Base-by-base conservation (phyloP, 495 filamentous ascomycete species). In the Aspergillus leporis region DNA sequence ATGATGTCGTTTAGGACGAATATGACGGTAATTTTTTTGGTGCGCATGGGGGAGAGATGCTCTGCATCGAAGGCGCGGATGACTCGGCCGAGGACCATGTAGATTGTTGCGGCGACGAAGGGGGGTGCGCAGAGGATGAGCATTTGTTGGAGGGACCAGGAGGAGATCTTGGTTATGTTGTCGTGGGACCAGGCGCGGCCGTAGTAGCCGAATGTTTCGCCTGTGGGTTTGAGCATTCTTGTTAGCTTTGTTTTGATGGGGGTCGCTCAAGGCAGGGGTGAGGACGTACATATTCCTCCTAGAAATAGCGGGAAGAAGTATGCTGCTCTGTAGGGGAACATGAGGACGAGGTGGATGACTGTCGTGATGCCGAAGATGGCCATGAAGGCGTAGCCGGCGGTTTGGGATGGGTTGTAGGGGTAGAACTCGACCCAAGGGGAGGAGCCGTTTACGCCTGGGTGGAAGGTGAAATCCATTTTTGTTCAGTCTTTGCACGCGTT, bases 231-330 rank as follows among this genome's bases (percentile, higher is more conserved):
- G 30, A 41, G 45, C n/a, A n/a, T 14, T 28, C 23, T 45, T 12
- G 31, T 14, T 45, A 32, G 21, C 6, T 52, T 32, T 12, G 30
- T 30, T 25, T 43, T 51, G 10, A 51, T n/a, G n/a, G n/a, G n/a
- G n/a, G n/a, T n/a, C n/a, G n/a, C n/a, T n/a, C n/a, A 34, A 25
- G 25, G 28, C 16, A 47, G 52, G 19, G n/a, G 36, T 5, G 19
- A 32, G 23, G 5, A 69, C 81, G 55, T 76, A 87, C 84, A 80
- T 30, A 83, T 60, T 28, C 81, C 82, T n/a, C 85, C 83, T 23
- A 87, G 56, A 28, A 81, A 54, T 32, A 87, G 80, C 0, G 80
- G 77, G 30, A 83, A 77, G 65, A 84, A 82, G 66, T 84, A 87
- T 72, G 78, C 80, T 5, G 78, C 71, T 10, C 73, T 66, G 30